A percentile compares a stretch with the other conserved stretches of the same genome.
Conservation (phyloP, 306 rosid genomes). For the Trichosanthes cucumerina region DNA sequence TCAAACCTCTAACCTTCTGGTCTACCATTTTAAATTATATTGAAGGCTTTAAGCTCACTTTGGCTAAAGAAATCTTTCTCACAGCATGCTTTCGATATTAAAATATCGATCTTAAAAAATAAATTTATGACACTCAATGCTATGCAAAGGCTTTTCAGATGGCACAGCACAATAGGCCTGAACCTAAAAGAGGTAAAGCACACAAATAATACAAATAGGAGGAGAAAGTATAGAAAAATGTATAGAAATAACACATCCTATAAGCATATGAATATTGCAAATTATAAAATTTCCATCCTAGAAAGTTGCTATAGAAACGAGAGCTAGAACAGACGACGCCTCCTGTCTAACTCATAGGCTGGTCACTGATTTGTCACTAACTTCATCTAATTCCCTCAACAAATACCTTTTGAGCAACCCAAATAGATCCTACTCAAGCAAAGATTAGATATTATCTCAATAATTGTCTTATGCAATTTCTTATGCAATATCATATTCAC, state of each 20-base stretch:
- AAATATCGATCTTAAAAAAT: not conserved
- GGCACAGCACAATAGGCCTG: not conserved
- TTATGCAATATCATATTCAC: not conserved
- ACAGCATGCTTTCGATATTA: not conserved
- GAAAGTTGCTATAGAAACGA: not conserved
- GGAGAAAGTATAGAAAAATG: not conserved
- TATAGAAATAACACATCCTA: not conserved
- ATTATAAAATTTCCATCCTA: not conserved
- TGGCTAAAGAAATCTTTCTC: too few relatives aligned
- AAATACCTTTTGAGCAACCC: not conserved
- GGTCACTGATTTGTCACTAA: not conserved
- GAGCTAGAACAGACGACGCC: not conserved
- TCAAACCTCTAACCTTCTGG: too few relatives aligned
- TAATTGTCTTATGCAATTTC: not conserved
- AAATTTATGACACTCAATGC: not conserved
- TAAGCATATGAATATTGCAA: not conserved
- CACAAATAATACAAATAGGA: not conserved
- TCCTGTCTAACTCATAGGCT: not conserved
- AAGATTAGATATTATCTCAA: too few relatives aligned
- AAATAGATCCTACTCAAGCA: not conserved
- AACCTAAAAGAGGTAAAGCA: not conserved
- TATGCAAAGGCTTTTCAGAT: not conserved
- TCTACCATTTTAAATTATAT: too few relatives aligned
- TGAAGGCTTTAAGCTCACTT: too few relatives aligned
- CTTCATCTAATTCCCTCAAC: not conserved